Conservation (phyloP, 163 green algal genomes). For the Scenedesmus sp. region DNA sequence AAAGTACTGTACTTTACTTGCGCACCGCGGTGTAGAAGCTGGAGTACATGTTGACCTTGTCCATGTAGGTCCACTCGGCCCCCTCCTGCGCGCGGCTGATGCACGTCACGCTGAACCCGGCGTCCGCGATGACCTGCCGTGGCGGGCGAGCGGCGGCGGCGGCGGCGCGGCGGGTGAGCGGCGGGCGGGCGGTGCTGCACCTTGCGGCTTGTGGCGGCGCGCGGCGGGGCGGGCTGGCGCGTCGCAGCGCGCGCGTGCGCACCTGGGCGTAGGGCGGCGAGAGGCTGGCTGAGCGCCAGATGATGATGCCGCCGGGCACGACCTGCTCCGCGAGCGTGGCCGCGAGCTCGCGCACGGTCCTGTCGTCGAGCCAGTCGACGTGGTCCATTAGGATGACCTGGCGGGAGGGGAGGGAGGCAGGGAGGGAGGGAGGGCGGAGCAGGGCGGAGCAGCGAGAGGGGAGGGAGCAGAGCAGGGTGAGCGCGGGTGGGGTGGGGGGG, state of each 20-base stretch:
- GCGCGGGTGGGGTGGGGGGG: too few species aligned
- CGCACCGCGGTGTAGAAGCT: conserved; percentile 71
- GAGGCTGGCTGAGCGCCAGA: conserved; percentile 93
- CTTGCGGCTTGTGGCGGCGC: too few species aligned
- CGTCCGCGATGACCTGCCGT: conserved; percentile 73
- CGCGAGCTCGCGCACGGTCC: conserved; percentile 64
- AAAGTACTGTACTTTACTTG: too few species aligned
- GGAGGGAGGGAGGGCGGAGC: background rate
- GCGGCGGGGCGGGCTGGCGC: too few species aligned
- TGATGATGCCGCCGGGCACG: conserved; percentile 88
- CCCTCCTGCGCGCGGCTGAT: conserved; percentile 67
- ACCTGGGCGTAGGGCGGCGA: conserved; percentile 83
- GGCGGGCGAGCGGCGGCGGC: too few species aligned
- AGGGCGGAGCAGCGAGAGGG: too few species aligned
- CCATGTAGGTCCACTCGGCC: too few species aligned
- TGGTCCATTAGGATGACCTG: conserved; percentile 99
- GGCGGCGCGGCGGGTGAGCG: too few species aligned
- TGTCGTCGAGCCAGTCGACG: conserved; percentile 92
- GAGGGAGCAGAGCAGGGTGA: too few species aligned
- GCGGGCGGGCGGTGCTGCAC: too few species aligned
- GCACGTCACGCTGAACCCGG: conserved; percentile 90
- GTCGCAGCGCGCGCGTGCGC: too few species aligned
- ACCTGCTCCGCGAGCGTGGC: conserved; percentile 60
- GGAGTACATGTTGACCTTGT: conserved; percentile 80
- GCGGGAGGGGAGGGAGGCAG: background rate